Evolutionary conservation across 2,329 filamentous ascomycete species (phyloP).

Genomic region (Stachybotrys chartarum): DNA sequence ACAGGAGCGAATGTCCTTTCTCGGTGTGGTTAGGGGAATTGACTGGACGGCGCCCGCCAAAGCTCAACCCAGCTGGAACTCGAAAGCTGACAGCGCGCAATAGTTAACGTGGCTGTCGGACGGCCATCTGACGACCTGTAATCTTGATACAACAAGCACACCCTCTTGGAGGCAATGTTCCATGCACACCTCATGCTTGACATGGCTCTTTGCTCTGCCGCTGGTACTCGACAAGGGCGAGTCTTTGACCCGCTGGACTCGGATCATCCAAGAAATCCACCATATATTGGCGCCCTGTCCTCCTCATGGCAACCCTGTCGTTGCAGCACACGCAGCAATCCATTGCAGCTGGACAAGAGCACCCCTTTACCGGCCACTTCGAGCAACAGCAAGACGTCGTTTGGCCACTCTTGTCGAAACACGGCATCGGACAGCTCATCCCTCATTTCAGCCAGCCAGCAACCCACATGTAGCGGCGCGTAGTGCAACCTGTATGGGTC

Average conservation of each 20-base stretch:
- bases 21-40: background rate
- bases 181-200: background rate
- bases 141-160: background rate
- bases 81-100: background rate
- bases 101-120: background rate
- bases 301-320: too few species aligned
- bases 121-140: background rate
- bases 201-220: too few species aligned
- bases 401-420: background rate
- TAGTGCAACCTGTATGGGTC: too few species aligned
- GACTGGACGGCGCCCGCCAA: background rate
- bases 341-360: too few species aligned
- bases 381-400: background rate
- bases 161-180: background rate
- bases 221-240: too few species aligned
- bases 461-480: too few species aligned
- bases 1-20: background rate
- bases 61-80: background rate
- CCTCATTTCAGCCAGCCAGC: too few species aligned
- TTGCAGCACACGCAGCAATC: too few species aligned
- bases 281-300: too few species aligned
- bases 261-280: too few species aligned
- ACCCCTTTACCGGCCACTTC: background rate
- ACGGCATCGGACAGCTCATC: background rate
- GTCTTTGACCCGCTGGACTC: too few species aligned